Percentiles rank a stretch among this genome's conserved stretches.
Evolutionary conservation across 306 rosid genomes (phyloP).

Genomic region (Glycine tomentella): DNA sequence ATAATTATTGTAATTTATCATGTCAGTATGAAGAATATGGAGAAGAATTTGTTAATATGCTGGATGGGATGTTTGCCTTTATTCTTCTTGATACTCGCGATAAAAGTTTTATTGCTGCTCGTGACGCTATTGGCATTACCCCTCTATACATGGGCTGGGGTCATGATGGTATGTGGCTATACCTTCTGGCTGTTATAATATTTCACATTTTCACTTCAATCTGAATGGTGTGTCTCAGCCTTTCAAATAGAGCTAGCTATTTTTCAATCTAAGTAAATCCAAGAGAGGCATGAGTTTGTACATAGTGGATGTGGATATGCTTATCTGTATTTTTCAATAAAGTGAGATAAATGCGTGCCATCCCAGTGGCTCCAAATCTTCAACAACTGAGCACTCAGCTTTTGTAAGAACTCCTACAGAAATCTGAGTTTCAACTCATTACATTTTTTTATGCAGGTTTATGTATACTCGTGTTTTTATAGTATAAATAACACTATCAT

Average conservation of each 20-base stretch:
- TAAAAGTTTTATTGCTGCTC: conserved; percentile 88
- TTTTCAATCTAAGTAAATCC: too few relatives aligned
- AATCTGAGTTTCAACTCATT: neutral
- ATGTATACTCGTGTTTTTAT: neutral
- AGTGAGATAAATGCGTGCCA: too few relatives aligned
- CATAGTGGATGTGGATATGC: too few relatives aligned
- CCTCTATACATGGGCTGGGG: conserved; percentile 99
- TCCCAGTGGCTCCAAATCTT: too few relatives aligned
- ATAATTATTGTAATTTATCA: conserved; percentile 22
- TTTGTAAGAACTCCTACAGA: neutral
- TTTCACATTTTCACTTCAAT: too few relatives aligned
- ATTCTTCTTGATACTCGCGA: conserved; percentile 89
- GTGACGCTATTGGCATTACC: conserved; percentile 91
- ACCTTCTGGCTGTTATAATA: too few relatives aligned
- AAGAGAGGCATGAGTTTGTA: neutral
- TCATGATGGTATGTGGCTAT: conserved; percentile 80
- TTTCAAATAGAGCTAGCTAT: too few relatives aligned
- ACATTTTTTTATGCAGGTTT: neutral
- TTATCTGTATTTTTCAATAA: too few relatives aligned
- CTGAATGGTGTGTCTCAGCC: too few relatives aligned
- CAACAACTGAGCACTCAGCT: neutral
- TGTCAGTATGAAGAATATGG: conserved; percentile 95
- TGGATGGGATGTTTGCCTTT: conserved; percentile 97
- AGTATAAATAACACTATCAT: neutral
- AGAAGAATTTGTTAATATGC: conserved; percentile 87